A percentile compares a stretch with the other conserved stretches of the same genome.
Evolutionary conservation across 2,329 filamentous ascomycete species (phyloP).

Genomic region (Aspergillus hortae): DNA sequence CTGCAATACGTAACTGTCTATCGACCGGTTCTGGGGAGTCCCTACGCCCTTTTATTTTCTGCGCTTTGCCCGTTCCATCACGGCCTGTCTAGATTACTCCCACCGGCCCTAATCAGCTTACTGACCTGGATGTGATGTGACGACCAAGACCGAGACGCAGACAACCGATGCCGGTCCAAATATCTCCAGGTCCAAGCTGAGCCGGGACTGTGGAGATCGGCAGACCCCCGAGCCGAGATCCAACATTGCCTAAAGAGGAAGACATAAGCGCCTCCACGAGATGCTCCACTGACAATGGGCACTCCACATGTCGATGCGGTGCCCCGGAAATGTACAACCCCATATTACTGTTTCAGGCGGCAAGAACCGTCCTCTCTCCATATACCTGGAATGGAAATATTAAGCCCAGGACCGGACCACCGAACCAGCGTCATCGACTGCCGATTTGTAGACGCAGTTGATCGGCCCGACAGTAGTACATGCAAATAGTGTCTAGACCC

Average conservation of each 20-base stretch:
- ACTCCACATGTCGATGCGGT: not conserved
- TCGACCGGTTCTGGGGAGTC: too few species aligned
- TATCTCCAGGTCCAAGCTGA: not conserved
- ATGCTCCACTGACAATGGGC: not conserved
- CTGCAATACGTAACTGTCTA: too few species aligned
- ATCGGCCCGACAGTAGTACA: not conserved
- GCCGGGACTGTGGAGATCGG: not conserved
- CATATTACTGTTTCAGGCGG: slow-evolving; percentile 1
- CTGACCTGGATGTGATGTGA: not conserved
- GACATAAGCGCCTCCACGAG: slow-evolving; percentile 1
- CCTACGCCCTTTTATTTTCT: too few species aligned
- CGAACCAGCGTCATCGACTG: too few species aligned
- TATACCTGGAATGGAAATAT: not conserved
- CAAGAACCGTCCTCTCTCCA: not conserved
- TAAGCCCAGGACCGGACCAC: not conserved
- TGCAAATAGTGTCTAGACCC: not conserved
- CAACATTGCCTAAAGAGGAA: not conserved
- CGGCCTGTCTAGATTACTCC: not conserved
- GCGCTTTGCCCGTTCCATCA: not conserved
- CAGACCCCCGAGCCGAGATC: not conserved
- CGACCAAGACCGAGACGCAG: not conserved
- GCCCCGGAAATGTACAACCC: not conserved
- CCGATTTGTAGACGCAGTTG: not conserved
- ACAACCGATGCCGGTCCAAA: not conserved
- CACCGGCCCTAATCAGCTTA: not conserved